Evolutionary conservation across 148 eudicot species (phyloP).

Genomic region (Cornus kousa): DNA sequence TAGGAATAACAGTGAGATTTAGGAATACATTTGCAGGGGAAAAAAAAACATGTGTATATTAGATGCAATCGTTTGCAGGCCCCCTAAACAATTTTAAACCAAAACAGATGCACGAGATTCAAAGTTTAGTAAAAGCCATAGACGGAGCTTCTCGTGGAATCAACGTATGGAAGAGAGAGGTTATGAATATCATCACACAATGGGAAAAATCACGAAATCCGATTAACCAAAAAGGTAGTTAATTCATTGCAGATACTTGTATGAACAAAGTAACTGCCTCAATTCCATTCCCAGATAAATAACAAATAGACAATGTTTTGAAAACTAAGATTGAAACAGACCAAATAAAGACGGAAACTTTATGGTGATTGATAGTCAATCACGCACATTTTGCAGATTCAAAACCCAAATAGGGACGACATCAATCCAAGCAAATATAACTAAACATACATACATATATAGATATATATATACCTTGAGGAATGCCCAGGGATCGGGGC

Average conservation of each 20-base stretch:
- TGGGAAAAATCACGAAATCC: neutral
- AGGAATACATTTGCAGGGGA: too few relatives aligned
- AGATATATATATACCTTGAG: slow-evolving; percentile 45
- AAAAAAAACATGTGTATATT: too few relatives aligned
- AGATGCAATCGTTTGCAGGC: neutral
- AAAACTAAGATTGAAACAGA: neutral
- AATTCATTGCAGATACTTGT: neutral
- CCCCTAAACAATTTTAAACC: neutral
- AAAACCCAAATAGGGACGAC: neutral
- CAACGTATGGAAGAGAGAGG: too few relatives aligned
- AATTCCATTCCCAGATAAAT: neutral
- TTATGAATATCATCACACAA: neutral
- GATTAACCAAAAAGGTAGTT: too few relatives aligned
- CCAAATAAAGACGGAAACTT: neutral
- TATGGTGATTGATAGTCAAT: too few relatives aligned
- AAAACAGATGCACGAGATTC: neutral
- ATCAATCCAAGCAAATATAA: neutral
- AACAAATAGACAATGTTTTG: neutral
- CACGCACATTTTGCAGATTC: slow-evolving; percentile 2
- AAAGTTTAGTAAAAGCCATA: too few relatives aligned
- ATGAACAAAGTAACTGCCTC: neutral
- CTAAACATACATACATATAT: too few relatives aligned
- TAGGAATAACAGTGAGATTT: too few relatives aligned
- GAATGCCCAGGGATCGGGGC: slow-evolving; percentile 85
- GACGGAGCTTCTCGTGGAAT: too few relatives aligned